phyloP scores from a whole-genome alignment of 495 filamentous ascomycete species.

The Penicillium tannophilum region DNA sequence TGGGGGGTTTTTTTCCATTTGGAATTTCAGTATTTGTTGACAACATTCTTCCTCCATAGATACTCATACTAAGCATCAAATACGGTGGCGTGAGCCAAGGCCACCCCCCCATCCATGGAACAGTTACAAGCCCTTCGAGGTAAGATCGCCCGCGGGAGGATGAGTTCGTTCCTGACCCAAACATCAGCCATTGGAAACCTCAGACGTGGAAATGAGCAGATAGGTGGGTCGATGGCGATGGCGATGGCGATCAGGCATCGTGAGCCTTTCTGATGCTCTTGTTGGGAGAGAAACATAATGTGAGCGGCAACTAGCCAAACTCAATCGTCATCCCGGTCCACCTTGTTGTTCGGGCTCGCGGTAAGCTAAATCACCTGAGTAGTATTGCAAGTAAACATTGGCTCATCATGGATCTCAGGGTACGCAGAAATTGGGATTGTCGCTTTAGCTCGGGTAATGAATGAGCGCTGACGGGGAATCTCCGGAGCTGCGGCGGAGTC shows the following conservation, averaged over 20 bases:
- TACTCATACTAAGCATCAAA: neutral
- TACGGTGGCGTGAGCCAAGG: constrained; percentile 1
- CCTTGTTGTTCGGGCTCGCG: neutral
- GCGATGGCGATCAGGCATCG: constrained; percentile 1
- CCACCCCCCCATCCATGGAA: neutral
- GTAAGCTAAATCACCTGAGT: neutral
- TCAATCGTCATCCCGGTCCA: neutral
- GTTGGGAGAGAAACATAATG: neutral
- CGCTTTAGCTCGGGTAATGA: neutral
- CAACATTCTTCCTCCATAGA: neutral
- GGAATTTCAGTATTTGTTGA: neutral
- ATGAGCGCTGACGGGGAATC: constrained; percentile 5
- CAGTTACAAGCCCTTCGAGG: neutral
- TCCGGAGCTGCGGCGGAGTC: constrained; percentile 1
- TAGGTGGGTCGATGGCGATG: constrained; percentile 8
- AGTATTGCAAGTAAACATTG: neutral
- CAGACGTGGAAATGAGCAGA: constrained; percentile 6
- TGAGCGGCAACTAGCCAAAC: constrained; percentile 4
- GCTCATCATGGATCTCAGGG: neutral
- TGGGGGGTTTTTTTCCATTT: neutral
- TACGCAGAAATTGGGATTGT: constrained; percentile 16
- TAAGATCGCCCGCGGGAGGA: neutral
- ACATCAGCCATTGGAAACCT: neutral
- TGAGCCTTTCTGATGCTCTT: neutral
- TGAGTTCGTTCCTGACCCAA: constrained; percentile 16